These are phyloP conservation scores for Cruciata laevipes DNA, from an alignment of 257 asterid genomes.

Conservation along the genomic window DNA sequence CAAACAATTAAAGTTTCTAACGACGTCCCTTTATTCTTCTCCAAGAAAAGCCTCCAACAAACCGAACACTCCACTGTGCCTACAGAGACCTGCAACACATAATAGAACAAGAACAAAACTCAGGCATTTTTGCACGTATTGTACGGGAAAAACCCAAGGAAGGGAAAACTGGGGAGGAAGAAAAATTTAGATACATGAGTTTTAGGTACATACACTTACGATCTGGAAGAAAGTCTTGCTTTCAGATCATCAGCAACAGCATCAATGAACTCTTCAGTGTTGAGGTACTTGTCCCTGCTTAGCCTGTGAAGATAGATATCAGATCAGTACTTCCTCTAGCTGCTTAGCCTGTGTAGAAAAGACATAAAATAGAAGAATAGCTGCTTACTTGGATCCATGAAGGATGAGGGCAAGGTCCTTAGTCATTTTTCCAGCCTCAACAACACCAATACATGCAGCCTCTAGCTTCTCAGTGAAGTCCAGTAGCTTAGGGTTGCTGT, in stretches of 20 bases:
- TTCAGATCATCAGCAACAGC: conserved; percentile 84
- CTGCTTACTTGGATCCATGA: conserved; percentile 85
- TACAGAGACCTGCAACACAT: conserved; percentile 13
- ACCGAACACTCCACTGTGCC: conserved; percentile 7
- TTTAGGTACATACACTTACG: conserved; percentile 20
- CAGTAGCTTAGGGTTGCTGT: conserved; percentile 67
- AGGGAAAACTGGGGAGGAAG: background rate
- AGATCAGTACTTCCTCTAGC: background rate
- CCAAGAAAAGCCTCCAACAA: background rate
- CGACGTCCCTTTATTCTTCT: background rate
- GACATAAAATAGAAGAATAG: background rate
- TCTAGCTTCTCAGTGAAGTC: conserved; percentile 88
- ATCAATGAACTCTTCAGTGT: conserved; percentile 89
- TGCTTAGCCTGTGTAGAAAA: background rate
- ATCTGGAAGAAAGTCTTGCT: conserved; percentile 56
- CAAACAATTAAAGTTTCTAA: background rate
- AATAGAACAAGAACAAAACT: background rate
- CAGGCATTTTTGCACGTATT: background rate
- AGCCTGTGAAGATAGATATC: conserved; percentile 37
- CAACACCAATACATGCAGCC: conserved; percentile 83
- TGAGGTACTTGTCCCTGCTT: conserved; percentile 55
- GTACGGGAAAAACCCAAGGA: background rate
- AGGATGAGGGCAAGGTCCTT: conserved; percentile 92
- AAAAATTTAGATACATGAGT: background rate
- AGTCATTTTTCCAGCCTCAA: conserved; percentile 96